A percentile compares a stretch with the other conserved stretches of the same genome.
phyloP scores from a whole-genome alignment of 208 protist species.

The Leishmania arabica region DNA sequence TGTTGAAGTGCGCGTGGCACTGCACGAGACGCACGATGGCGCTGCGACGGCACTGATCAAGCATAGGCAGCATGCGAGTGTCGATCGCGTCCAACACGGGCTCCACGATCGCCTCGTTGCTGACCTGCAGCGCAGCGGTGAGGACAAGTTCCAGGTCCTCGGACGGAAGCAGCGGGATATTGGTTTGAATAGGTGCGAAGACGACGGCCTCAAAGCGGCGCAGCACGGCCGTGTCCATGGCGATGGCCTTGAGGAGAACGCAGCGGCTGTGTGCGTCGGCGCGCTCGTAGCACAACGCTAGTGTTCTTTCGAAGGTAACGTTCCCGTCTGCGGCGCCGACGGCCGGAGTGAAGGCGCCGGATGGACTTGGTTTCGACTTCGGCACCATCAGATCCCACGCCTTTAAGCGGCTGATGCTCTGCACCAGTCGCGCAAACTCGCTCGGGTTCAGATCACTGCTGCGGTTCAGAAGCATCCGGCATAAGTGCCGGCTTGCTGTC shows the following conservation, averaged over 20 bases:
- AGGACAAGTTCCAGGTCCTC: slow-evolving; percentile 86
- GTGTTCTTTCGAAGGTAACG: slow-evolving; percentile 1
- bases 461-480: slow-evolving; percentile 31
- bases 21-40: slow-evolving; percentile 81
- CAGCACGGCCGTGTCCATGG: slow-evolving; percentile 43
- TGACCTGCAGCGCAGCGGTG: slow-evolving; percentile 46
- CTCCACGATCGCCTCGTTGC: slow-evolving; percentile 46
- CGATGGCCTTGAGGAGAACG: slow-evolving; percentile 72
- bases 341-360: not conserved
- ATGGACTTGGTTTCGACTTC: not conserved
- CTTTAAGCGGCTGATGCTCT: slow-evolving; percentile 53
- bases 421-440: slow-evolving; percentile 68
- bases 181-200: slow-evolving; percentile 42
- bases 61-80: slow-evolving; percentile 53
- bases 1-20: slow-evolving; percentile 62
- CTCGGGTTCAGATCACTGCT: slow-evolving; percentile 46
- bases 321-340: not conserved
- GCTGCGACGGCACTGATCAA: slow-evolving; percentile 74
- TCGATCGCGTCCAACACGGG: slow-evolving; percentile 74
- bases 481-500: slow-evolving; percentile 23
- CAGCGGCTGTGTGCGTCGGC: slow-evolving; percentile 86
- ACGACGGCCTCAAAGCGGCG: slow-evolving; percentile 48
- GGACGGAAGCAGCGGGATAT: slow-evolving; percentile 57
- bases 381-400: slow-evolving; percentile 24
- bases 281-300: slow-evolving; percentile 33